Evolutionary conservation across 805 yeast species (phyloP), one percentile per base, ranked within the genome.

Genomic region (Ogataea salicorniae): DNA sequence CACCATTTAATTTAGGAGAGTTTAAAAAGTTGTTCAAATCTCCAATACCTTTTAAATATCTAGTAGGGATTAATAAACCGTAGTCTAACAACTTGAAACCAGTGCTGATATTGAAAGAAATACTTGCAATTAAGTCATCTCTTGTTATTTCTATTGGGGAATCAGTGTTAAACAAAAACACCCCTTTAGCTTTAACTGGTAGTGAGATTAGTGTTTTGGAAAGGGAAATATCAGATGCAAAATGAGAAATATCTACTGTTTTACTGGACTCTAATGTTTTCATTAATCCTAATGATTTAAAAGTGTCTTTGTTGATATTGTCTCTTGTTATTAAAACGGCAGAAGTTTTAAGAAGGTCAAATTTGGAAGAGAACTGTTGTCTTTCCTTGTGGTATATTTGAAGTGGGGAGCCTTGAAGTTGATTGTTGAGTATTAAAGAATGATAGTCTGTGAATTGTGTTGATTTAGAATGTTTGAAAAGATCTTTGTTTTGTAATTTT

Each of bases 31-130:
- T 37, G 23, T 41, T 20, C 9, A 46, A 20, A 34, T 56, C 53
- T 8, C 51, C 51, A 35, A 39, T 45, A 15, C 42, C 34, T 18
- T 44, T 23, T 33, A 59, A 51, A 46, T 62, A 64, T 3, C 50
- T 45, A 16, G 61, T 55, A 1, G 78, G 78, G 7, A 75, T 45
- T 5, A 74, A 59, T 45, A 75, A 52, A 48, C 63, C 66, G 49
- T 66, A 69, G 50, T 74, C 75, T 4, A 60, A 54, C 41, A 75
- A 55, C 18, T 62, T 56, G 45, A 68, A 63, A 45, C 58, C 60
- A 18, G 57, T 56, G 16, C 74, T 73, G 14, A 74, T 52, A 18
- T 58, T 53, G 48, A 76, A 75, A 0, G 79, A 78, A 5, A 70
- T 62, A 3, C 68, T 56, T 7, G 56, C 54, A 20, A 57, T 58